Base-by-base conservation (phyloP, 176 grass and related monocot species). In the Ensete glaucum region DNA sequence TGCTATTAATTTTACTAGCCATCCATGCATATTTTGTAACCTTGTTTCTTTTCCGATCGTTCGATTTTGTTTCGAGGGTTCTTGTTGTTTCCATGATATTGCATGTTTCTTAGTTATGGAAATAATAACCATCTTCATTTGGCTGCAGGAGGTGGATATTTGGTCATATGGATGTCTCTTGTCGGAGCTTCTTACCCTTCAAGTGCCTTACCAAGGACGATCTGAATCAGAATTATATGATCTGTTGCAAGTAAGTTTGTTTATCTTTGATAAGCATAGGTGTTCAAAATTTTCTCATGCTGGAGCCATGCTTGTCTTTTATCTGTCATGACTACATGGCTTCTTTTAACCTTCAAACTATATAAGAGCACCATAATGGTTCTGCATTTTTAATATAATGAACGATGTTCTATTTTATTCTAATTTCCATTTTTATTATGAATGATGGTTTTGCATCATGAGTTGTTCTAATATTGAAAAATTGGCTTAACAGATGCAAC, bases 141-240 rank as follows among this genome's bases (percentile, higher is more conserved):
- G 81, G 50, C 78, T 82, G 74, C 85, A 99, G 95, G 90, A 99
- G 81, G 88, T 91, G 49, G 95, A 99, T 89, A 85, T 99, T 29
- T 99, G 95, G 95, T 94, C 95, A 60, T 99, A 86, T 59, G 95
- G 95, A 19, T 99, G 95, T 68, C 87, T 99, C 80, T 66, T 99
- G 73, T 83, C 94, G 69, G 95, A 99, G 86, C 81, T 99, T 80
- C 88, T 99, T 69, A 99, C 90, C 15, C 95, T 99, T 78, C 69
- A 54, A 67, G 71, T 81, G 10, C 90, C 90, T n/a, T 99, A 91
- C 83, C 72, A 82, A 62, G 88, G 86, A 34, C 79, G 85, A 60
- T 82, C 88, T 67, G 86, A 99, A 68, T 72, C 78, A 60, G 95
- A 99, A 87, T 87, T 94, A 80, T 94, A 91, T 85, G 81, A 89